These are phyloP conservation scores for Fusarium verticillioides DNA, from an alignment of 2,329 filamentous ascomycete genomes.

Conservation along the genomic window DNA sequence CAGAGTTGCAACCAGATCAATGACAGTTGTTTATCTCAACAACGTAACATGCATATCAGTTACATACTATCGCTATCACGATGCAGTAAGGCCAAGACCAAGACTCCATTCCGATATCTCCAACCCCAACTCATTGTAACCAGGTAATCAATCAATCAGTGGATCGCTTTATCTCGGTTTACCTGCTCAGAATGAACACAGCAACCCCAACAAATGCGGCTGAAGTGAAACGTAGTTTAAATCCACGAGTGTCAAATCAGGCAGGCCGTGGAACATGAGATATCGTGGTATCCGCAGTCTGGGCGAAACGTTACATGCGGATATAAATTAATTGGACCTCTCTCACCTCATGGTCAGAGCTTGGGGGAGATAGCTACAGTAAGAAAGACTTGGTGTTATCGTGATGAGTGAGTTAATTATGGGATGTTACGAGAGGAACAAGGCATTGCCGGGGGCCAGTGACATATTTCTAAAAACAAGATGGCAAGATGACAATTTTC, in stretches of 20 bases:
- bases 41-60: neutral
- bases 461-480: neutral
- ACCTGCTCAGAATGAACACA: neutral
- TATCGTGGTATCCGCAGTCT: constrained; percentile 18
- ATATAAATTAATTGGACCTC: constrained; percentile 22
- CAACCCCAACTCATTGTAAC: neutral
- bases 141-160: neutral
- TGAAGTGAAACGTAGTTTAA: constrained; percentile 5
- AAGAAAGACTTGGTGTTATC: neutral
- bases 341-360: constrained; percentile 11
- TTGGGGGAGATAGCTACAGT: neutral
- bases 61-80: neutral
- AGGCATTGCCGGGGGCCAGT: constrained; percentile 6
- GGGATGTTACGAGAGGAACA: constrained; percentile 20
- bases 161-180: constrained; percentile 14
- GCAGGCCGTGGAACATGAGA: neutral
- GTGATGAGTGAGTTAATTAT: constrained; percentile 1
- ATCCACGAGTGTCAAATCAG: constrained; percentile 5
- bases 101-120: constrained; percentile 5
- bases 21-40: neutral
- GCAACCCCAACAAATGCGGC: neutral
- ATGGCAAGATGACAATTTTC: constrained; percentile 1
- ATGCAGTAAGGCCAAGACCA: neutral
- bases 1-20: constrained; percentile 9
- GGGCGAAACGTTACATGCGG: constrained; percentile 39